phyloP scores from a whole-genome alignment of 495 filamentous ascomycete species.

The Hypomontagnella monticulosa region DNA sequence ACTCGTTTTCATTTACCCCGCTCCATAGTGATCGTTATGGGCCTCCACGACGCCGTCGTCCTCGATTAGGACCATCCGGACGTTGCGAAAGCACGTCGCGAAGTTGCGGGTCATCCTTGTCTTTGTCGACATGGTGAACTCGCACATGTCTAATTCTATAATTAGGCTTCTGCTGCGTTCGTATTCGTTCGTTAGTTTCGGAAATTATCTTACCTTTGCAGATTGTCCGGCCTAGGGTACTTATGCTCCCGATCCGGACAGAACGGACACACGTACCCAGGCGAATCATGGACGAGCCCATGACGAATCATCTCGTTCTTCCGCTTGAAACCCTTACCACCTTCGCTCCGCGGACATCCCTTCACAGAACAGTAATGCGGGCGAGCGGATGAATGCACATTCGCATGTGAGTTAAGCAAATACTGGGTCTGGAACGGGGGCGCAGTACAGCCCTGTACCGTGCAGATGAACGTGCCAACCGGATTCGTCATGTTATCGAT shows the following conservation, averaged over 20 bases:
- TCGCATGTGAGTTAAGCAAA: conserved; percentile 87
- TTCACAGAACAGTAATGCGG: conserved; percentile 91
- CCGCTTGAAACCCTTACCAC: conserved; percentile 95
- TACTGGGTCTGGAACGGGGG: conserved; percentile 91
- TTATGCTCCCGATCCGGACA: conserved; percentile 96
- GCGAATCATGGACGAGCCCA: conserved; percentile 92
- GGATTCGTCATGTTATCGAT: conserved; percentile 60
- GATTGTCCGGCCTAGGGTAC: conserved; percentile 96
- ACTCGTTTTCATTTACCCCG: conserved; percentile 20
- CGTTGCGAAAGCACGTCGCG: conserved; percentile 84
- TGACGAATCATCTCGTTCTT: conserved; percentile 99
- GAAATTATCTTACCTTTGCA: conserved; percentile 79
- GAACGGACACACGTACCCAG: conserved; percentile 97
- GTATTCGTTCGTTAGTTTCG: background rate
- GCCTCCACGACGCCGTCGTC: conserved; percentile 74
- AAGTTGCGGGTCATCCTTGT: conserved; percentile 81
- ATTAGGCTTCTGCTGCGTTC: conserved; percentile 31
- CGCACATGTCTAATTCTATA: conserved; percentile 76
- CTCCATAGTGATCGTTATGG: conserved; percentile 16
- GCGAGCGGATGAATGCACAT: conserved; percentile 90
- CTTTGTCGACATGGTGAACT: conserved; percentile 87
- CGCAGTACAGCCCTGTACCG: conserved; percentile 72
- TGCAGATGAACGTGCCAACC: conserved; percentile 58
- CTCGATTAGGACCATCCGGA: conserved; percentile 83
- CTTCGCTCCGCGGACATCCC: conserved; percentile 79